Conservation (phyloP, 495 filamentous ascomycete species). For the Podospora australis region DNA sequence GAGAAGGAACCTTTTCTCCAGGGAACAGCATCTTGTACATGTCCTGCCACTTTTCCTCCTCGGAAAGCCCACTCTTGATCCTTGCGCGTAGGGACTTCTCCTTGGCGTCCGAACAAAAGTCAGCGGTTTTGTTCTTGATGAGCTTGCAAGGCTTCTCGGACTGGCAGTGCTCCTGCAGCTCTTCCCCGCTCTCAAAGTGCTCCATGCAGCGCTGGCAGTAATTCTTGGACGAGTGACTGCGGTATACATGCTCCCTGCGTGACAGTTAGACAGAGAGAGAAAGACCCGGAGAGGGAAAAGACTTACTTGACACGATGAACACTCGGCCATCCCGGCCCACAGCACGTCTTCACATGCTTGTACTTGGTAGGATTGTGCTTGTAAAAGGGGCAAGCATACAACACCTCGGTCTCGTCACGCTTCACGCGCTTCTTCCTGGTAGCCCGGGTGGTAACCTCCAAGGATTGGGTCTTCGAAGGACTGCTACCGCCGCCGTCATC, state of each 20-base stretch:
- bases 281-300: too few species aligned
- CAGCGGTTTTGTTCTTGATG: conserved; percentile 1
- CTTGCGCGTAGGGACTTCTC: conserved; percentile 20
- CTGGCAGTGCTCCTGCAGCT: conserved; percentile 32
- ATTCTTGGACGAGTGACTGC: conserved; percentile 33
- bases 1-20: conserved; percentile 16
- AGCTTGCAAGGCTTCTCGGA: conserved; percentile 30
- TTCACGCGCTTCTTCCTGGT: conserved; percentile 18
- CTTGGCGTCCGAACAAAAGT: conserved; percentile 26
- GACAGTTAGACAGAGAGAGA: too few species aligned
- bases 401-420: conserved; percentile 6
- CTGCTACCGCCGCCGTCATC: background rate
- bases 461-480: background rate
- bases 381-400: conserved; percentile 39
- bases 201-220: conserved; percentile 35
- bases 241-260: conserved; percentile 44
- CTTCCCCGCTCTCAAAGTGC: conserved; percentile 30
- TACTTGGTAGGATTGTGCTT: conserved; percentile 34
- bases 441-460: background rate
- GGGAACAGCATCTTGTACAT: conserved; percentile 29
- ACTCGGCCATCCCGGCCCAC: conserved; percentile 36
- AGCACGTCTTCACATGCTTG: conserved; percentile 30
- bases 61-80: conserved; percentile 15
- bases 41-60: conserved; percentile 25
- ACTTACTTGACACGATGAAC: conserved; percentile 43